Conservation (phyloP, 495 filamentous ascomycete genomes). For the Daldinia bambusicola region DNA sequence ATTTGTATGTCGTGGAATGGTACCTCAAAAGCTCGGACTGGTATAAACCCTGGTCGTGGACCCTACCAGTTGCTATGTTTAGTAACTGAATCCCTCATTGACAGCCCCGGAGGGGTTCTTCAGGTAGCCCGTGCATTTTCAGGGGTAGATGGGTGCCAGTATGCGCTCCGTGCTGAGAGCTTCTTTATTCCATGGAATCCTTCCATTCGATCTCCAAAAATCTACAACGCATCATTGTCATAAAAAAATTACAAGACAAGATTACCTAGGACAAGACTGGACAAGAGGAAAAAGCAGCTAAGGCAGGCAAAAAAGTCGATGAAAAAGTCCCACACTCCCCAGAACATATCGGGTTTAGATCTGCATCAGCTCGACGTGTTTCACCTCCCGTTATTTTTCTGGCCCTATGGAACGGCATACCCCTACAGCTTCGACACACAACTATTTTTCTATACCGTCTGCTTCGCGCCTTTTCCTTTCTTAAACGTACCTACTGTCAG, state of each 20-base stretch:
- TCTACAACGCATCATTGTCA: constrained; percentile 28
- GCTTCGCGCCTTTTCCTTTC: constrained; percentile 22
- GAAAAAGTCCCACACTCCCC: constrained; percentile 38
- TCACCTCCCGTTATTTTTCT: constrained; percentile 38
- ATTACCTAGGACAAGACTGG: constrained; percentile 18
- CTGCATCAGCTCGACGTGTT: constrained; percentile 42
- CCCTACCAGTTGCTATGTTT: constrained; percentile 37
- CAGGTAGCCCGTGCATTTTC: constrained; percentile 10
- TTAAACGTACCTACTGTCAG: constrained; percentile 16
- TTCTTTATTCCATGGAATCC: constrained; percentile 18
- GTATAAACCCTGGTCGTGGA: constrained; percentile 22
- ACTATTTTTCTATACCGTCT: constrained; percentile 13
- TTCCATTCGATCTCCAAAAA: constrained; percentile 29
- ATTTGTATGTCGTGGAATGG: not conserved
- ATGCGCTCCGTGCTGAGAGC: constrained; percentile 38
- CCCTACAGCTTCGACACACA: constrained; percentile 34
- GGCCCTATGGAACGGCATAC: constrained; percentile 13
- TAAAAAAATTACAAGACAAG: constrained; percentile 20
- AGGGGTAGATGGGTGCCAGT: constrained; percentile 19
- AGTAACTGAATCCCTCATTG: constrained; percentile 28
- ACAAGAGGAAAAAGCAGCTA: constrained; percentile 17
- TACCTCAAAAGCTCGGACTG: constrained; percentile 10
- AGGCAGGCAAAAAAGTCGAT: constrained; percentile 18
- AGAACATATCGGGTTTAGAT: constrained; percentile 36
- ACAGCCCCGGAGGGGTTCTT: constrained; percentile 4